These are phyloP conservation scores for Grigorovia yakushimaensis DNA, from an alignment of 805 yeast species.

Conservation along the genomic window DNA sequence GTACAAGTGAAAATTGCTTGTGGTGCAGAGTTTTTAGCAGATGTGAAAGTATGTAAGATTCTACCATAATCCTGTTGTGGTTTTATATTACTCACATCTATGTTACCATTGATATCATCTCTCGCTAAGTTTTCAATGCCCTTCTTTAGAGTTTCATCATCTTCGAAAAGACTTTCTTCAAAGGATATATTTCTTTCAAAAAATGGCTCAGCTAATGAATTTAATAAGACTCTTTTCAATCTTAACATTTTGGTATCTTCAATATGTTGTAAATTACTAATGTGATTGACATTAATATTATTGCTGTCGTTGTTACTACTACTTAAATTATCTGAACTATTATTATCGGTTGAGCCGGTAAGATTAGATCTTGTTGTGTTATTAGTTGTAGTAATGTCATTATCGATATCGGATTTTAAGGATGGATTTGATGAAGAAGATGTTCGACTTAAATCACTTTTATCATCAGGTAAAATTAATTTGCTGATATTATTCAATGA, in stretches of 20 bases:
- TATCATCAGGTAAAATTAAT: constrained; percentile 17
- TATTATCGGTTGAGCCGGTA: no score
- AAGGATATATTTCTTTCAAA: constrained; percentile 19
- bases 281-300: background rate
- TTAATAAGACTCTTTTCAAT: constrained; percentile 20
- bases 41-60: constrained; percentile 53
- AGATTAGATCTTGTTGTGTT: no score
- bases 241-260: constrained; percentile 6
- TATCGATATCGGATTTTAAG: background rate
- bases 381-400: background rate
- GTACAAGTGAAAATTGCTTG: constrained; percentile 83
- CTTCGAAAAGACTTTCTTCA: constrained; percentile 11
- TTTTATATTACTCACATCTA: constrained; percentile 4
- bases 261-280: background rate
- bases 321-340: background rate
- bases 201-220: constrained; percentile 29
- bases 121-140: constrained; percentile 23
- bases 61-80: constrained; percentile 29
- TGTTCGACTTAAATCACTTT: constrained; percentile 1
- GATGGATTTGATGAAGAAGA: background rate
- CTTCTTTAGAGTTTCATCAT: constrained; percentile 23
- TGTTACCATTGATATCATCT: constrained; percentile 2
- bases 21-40: constrained; percentile 63
- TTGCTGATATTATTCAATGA: constrained; percentile 27
- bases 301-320: background rate